A percentile compares a stretch with the other conserved stretches of the same genome.
phyloP scores from a whole-genome alignment of 2,329 filamentous ascomycete species.

The Parastagonospora avenae region DNA sequence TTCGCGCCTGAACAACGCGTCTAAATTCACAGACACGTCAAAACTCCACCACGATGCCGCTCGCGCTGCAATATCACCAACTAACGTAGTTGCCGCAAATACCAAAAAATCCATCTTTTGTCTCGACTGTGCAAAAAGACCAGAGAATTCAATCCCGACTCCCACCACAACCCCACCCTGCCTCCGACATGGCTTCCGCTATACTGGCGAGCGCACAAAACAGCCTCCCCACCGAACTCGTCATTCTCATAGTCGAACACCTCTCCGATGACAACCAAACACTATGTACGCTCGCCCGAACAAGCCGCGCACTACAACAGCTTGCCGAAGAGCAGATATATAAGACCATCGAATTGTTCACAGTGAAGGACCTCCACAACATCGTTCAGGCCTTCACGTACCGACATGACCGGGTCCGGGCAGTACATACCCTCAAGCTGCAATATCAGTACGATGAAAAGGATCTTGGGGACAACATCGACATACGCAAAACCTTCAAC shows the following conservation, averaged over 20 bases:
- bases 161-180: neutral
- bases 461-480: conserved; percentile 23
- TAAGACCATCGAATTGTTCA: conserved; percentile 33
- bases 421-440: conserved; percentile 40
- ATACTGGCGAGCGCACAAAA: conserved; percentile 16
- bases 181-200: conserved; percentile 18
- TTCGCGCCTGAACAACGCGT: neutral
- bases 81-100: too few relatives aligned
- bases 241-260: conserved; percentile 33
- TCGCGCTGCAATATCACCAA: too few relatives aligned
- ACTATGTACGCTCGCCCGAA: conserved; percentile 35
- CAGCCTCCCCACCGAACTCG: conserved; percentile 36
- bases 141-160: neutral
- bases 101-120: too few relatives aligned
- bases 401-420: conserved; percentile 31
- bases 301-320: conserved; percentile 35
- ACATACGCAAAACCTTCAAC: conserved; percentile 35
- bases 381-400: conserved; percentile 32
- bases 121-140: neutral
- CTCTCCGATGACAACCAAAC: conserved; percentile 28
- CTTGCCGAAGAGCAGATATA: conserved; percentile 42
- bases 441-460: conserved; percentile 31
- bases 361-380: conserved; percentile 28
- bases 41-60: too few relatives aligned
- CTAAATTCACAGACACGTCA: neutral